Conservation (phyloP, 202 grass and related monocot genomes). For the Zizania palustris region DNA sequence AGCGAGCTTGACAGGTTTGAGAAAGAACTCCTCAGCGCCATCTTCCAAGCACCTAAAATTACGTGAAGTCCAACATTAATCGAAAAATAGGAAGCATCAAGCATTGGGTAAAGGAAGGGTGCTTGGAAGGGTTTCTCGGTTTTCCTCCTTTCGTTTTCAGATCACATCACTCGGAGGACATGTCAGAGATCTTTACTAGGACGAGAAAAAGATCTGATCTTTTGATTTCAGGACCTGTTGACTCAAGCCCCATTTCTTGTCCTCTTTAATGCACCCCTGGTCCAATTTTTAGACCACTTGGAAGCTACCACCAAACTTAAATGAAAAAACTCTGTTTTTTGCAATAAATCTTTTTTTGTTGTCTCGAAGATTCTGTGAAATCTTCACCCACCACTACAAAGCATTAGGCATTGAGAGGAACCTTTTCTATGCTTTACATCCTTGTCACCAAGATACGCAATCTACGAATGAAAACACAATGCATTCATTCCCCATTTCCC, state of each 20-base stretch:
- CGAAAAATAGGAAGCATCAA: slow-evolving; percentile 19
- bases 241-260: slow-evolving; percentile 29
- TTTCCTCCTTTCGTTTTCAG: slow-evolving; percentile 12
- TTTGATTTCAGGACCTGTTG: slow-evolving; percentile 46
- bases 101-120: not conserved
- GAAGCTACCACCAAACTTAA: slow-evolving; percentile 34
- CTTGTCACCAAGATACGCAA: slow-evolving; percentile 55
- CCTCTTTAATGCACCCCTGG: slow-evolving; percentile 21
- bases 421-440: slow-evolving; percentile 45
- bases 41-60: slow-evolving; percentile 84
- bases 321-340: not conserved
- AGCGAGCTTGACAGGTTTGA: slow-evolving; percentile 84
- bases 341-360: slow-evolving; percentile 18
- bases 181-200: slow-evolving; percentile 65
- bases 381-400: slow-evolving; percentile 53
- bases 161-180: slow-evolving; percentile 62
- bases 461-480: slow-evolving; percentile 61
- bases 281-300: slow-evolving; percentile 34
- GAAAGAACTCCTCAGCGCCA: slow-evolving; percentile 95
- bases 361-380: slow-evolving; percentile 56
- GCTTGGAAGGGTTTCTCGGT: slow-evolving; percentile 21
- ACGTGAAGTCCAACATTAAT: slow-evolving; percentile 2
- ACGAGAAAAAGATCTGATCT: slow-evolving; percentile 55
- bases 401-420: slow-evolving; percentile 38
- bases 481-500: slow-evolving; percentile 37